Percentiles rank a stretch among this genome's conserved stretches.
Conservation (phyloP, 2,329 filamentous ascomycete species). For the Trichoderma guizhouense region DNA sequence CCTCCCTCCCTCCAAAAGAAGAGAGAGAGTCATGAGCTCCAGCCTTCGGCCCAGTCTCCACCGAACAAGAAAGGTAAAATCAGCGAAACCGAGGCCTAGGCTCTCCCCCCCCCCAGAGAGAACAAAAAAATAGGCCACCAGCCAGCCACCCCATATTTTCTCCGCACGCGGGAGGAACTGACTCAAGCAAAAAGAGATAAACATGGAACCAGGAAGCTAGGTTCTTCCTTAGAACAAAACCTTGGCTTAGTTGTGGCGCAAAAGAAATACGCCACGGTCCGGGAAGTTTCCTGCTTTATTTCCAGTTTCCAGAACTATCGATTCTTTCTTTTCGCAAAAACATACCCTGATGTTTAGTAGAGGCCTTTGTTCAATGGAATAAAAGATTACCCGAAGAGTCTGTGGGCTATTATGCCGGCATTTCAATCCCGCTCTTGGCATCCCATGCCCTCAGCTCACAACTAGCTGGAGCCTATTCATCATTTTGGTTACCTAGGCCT, state of each 20-base stretch:
- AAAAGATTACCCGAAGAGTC: background rate
- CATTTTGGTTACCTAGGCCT: background rate
- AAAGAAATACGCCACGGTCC: background rate
- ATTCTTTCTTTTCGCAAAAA: background rate
- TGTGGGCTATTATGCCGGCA: background rate
- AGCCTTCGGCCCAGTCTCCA: background rate
- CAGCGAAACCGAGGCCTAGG: background rate
- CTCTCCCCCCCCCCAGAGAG: background rate
- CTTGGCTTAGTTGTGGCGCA: background rate
- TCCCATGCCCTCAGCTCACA: background rate
- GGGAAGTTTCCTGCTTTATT: background rate
- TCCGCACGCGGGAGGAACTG: background rate
- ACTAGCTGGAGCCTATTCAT: background rate
- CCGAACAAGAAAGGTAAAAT: background rate
- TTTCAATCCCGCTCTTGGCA: background rate
- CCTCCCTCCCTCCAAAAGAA: background rate
- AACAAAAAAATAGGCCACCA: background rate
- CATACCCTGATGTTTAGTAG: background rate
- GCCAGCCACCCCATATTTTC: slow-evolving; percentile 8
- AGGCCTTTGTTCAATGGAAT: no score
- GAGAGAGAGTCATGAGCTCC: background rate
- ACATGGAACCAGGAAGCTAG: background rate
- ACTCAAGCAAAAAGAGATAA: background rate
- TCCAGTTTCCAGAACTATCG: background rate
- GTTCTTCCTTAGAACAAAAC: background rate